phyloP scores from a whole-genome alignment of 169 alveolate genomes.

The Babesia gibsoni region DNA sequence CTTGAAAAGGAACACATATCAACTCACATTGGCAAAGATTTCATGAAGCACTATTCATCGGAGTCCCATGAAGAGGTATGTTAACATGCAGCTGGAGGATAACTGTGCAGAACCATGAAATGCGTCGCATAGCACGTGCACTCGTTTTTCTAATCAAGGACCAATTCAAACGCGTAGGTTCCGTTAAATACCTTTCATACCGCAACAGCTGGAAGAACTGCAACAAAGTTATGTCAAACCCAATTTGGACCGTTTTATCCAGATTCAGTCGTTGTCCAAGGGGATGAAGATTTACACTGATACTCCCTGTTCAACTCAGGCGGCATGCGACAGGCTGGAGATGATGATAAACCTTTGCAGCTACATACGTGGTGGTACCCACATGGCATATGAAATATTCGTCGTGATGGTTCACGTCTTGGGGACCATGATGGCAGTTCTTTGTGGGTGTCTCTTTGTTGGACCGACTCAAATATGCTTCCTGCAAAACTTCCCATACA shows the following conservation, averaged over 20 bases:
- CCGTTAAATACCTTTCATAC: background rate
- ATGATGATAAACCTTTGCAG: slow-evolving; percentile 72
- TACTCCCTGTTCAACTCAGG: slow-evolving; percentile 48
- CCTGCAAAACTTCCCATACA: slow-evolving; percentile 81
- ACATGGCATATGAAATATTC: slow-evolving; percentile 74
- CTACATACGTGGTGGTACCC: slow-evolving; percentile 70
- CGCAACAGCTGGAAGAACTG: slow-evolving; percentile 56
- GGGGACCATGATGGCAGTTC: slow-evolving; percentile 77
- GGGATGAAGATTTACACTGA: slow-evolving; percentile 9
- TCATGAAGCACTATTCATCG: background rate
- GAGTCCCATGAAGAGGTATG: background rate
- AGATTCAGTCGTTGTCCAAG: slow-evolving; percentile 21
- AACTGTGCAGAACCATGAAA: background rate
- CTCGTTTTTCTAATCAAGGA: slow-evolving; percentile 48
- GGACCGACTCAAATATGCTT: slow-evolving; percentile 83
- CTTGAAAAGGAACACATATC: slow-evolving; percentile 1
- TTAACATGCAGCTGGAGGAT: background rate
- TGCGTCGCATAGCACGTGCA: slow-evolving; percentile 24
- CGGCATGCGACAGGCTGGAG: slow-evolving; percentile 50
- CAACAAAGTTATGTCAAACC: slow-evolving; percentile 60
- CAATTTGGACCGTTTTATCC: slow-evolving; percentile 50
- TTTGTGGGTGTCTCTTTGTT: slow-evolving; percentile 81
- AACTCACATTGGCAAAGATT: background rate
- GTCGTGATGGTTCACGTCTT: slow-evolving; percentile 79
- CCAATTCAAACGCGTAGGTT: slow-evolving; percentile 48